phyloP scores from a whole-genome alignment of 108 stramenopile genomes.

The Asterionellopsis glacialis region DNA sequence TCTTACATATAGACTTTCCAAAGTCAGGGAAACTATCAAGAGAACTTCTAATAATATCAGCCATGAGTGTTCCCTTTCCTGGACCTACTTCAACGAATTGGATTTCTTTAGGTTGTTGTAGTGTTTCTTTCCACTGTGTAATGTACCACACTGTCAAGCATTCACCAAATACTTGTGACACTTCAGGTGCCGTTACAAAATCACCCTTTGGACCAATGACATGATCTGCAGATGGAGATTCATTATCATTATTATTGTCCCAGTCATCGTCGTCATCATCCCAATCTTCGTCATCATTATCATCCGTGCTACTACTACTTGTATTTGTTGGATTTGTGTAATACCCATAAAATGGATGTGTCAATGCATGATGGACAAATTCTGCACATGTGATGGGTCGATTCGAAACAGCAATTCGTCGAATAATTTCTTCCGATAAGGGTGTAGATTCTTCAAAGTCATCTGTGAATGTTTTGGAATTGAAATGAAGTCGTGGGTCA shows the following conservation, averaged over 20 bases:
- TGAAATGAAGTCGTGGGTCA: constrained; percentile 18
- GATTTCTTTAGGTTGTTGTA: constrained; percentile 43
- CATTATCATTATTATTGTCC: constrained; percentile 21
- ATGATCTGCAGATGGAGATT: constrained; percentile 8
- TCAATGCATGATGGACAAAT: constrained; percentile 69
- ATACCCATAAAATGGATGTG: constrained; percentile 74
- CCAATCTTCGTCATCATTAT: background rate
- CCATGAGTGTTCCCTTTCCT: constrained; percentile 94
- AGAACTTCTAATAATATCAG: constrained; percentile 76
- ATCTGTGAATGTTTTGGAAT: constrained; percentile 9
- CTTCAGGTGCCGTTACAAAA: constrained; percentile 97
- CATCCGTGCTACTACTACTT: constrained; percentile 3
- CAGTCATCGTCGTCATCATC: constrained; percentile 12
- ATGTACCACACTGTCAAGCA: constrained; percentile 91
- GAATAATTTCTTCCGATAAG: constrained; percentile 56
- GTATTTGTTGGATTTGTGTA: constrained; percentile 49
- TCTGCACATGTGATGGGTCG: constrained; percentile 73
- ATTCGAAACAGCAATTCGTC: constrained; percentile 67
- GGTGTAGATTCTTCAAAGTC: constrained; percentile 78
- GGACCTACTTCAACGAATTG: constrained; percentile 94
- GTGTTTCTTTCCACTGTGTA: constrained; percentile 60
- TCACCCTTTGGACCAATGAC: constrained; percentile 89
- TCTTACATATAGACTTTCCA: constrained; percentile 22
- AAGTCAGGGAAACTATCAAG: constrained; percentile 40
- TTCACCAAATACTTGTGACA: constrained; percentile 96